phyloP scores from a whole-genome alignment of 805 yeast species.

The Candida montana region DNA sequence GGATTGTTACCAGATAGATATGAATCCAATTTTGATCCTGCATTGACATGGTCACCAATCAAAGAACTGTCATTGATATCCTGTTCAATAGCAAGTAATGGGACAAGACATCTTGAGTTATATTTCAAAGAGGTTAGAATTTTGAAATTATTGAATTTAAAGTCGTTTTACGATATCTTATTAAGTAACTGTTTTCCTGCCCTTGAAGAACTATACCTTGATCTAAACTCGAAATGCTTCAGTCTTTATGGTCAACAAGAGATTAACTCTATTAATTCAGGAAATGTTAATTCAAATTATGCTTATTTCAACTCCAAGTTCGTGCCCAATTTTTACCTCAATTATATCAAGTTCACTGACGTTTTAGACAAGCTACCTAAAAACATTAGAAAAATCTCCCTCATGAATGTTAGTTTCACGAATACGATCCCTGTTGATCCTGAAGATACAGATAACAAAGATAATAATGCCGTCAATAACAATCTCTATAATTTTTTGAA shows the following conservation, averaged over 20 bases:
- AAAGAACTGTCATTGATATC: constrained; percentile 27
- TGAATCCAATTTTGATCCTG: constrained; percentile 14
- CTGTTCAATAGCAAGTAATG: constrained; percentile 33
- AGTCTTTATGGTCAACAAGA: constrained; percentile 20
- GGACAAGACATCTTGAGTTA: constrained; percentile 30
- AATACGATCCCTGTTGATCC: constrained; percentile 23
- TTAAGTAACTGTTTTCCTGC: constrained; percentile 41
- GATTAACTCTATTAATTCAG: constrained; percentile 14
- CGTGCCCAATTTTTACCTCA: constrained; percentile 25
- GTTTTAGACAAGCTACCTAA: constrained; percentile 17
- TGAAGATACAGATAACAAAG: constrained; percentile 21
- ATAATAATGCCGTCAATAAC: constrained; percentile 30
- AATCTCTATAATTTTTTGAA: constrained; percentile 31
- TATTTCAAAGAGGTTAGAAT: constrained; percentile 37
- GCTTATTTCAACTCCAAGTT: constrained; percentile 24
- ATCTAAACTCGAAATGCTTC: constrained; percentile 44
- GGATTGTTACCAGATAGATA: constrained; percentile 20
- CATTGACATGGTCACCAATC: constrained; percentile 29
- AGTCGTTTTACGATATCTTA: constrained; percentile 42
- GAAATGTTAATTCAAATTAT: constrained; percentile 23
- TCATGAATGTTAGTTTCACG: constrained; percentile 23
- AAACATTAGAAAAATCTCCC: constrained; percentile 12
- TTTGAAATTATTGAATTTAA: constrained; percentile 34
- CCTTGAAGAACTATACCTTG: constrained; percentile 38
- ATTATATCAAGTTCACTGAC: constrained; percentile 18